Conservation (phyloP, 805 yeast genomes). For the Lipomyces chichibuensis region DNA sequence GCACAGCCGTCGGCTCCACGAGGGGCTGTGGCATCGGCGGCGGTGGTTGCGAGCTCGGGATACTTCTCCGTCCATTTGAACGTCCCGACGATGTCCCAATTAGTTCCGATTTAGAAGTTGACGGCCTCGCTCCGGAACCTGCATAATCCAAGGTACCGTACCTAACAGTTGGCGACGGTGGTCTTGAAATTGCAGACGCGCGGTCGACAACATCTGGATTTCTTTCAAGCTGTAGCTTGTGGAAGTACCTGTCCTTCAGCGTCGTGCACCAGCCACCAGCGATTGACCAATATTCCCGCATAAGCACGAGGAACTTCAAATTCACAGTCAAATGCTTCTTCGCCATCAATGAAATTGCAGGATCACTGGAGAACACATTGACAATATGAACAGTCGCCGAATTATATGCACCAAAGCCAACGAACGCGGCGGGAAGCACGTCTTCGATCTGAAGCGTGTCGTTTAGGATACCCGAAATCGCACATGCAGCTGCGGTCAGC, state of each 20-base stretch:
- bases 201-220: constrained; percentile 21
- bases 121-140: constrained; percentile 31
- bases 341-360: constrained; percentile 40
- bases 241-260: constrained; percentile 42
- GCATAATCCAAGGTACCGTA: constrained; percentile 34
- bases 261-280: constrained; percentile 46
- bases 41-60: constrained; percentile 9
- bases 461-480: constrained; percentile 40
- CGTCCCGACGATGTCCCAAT: constrained; percentile 25
- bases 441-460: constrained; percentile 42
- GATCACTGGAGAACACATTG: constrained; percentile 42
- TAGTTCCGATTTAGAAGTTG: constrained; percentile 19
- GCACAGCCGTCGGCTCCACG: background rate
- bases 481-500: constrained; percentile 43
- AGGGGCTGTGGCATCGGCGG: background rate
- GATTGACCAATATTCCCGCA: constrained; percentile 45
- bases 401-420: constrained; percentile 44
- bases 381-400: constrained; percentile 45
- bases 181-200: constrained; percentile 25
- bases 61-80: constrained; percentile 17
- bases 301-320: constrained; percentile 39
- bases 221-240: constrained; percentile 31
- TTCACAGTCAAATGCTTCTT: constrained; percentile 44
- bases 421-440: constrained; percentile 44
- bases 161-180: constrained; percentile 35